Base-by-base conservation (phyloP, 148 eudicot species). In the Bassia scoparia region DNA sequence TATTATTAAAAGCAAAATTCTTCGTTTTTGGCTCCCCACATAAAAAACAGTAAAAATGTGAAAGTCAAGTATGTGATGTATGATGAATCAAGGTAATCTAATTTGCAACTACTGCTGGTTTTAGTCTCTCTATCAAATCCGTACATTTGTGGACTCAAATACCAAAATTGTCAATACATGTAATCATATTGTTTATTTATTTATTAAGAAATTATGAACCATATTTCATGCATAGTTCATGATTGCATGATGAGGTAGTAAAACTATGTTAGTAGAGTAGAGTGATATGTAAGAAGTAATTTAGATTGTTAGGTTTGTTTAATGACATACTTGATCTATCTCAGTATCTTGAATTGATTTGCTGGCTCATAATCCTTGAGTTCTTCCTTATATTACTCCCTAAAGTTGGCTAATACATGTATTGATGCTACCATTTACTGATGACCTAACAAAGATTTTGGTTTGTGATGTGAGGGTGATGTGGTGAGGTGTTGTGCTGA, bases 1-100 rank as follows among this genome's bases (percentile, higher is more conserved):
- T 33, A 48, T 44, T 46, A 38, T 33, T 72, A 14, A 3, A 9
- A 7, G n/a, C 34, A 20, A 18, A 21, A 33, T n/a, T 56, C 27
- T 30, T 65, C 34, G 7, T 27, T 29, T 35, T 50, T 23, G 64
- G 53, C 62, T 24, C 54, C 43, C 31, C 5, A 27, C 41, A n/a
- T 15, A 30, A 59, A 54, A 48, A 26, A 35, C 17, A 18, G 50
- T 3, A 9, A 10, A 35, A 62, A 49, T 46, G 35, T 21, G 14
- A 71, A 79, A 80, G 83, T 80, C 83, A 76, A 80, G 55, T 56
- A 65, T 23, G 44, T 61, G 37, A 60, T 56, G 46, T 24, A 29
- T 64, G 38, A 67, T 62, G n/a, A n/a, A 74, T 59, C 77, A 67
- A 50, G 64, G 56, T 50, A 18, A 61, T 61, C 69, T 68, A 69